Conservation (phyloP, 129 eudicot genomes). For the Scalesia atractyloides region DNA sequence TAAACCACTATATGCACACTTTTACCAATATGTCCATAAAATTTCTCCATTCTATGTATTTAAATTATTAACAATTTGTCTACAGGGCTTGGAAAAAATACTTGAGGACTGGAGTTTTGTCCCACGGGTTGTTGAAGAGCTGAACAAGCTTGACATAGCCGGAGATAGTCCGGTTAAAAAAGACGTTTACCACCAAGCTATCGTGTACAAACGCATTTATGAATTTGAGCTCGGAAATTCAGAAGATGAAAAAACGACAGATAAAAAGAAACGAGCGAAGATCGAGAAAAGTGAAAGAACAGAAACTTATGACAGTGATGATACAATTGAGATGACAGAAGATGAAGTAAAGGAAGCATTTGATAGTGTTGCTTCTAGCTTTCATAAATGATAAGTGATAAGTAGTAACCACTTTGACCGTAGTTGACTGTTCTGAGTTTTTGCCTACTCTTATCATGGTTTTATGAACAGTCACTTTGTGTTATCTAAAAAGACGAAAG, state of each 20-base stretch:
- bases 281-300: slow-evolving; percentile 24
- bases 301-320: slow-evolving; percentile 67
- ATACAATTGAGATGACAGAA: slow-evolving; percentile 93
- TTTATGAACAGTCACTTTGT: slow-evolving; percentile 15
- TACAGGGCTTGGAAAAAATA: slow-evolving; percentile 61
- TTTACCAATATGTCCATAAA: background rate
- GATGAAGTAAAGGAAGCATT: slow-evolving; percentile 82
- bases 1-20: background rate
- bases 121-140: slow-evolving; percentile 82
- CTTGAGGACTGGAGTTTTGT: slow-evolving; percentile 81
- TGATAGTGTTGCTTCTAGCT: slow-evolving; percentile 47
- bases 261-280: slow-evolving; percentile 39
- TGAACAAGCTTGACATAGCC: slow-evolving; percentile 51
- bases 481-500: background rate
- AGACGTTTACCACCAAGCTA: slow-evolving; percentile 55
- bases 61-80: background rate
- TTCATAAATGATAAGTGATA: slow-evolving; percentile 20
- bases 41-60: background rate
- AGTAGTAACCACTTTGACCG: background rate
- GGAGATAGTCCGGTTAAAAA: slow-evolving; percentile 38
- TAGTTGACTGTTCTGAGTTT: slow-evolving; percentile 17
- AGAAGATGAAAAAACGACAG: slow-evolving; percentile 31
- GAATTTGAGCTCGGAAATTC: slow-evolving; percentile 54
- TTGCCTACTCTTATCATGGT: slow-evolving; percentile 16
- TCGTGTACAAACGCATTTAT: slow-evolving; percentile 68